phyloP scores from a whole-genome alignment of 208 protist genomes.

The Zelonia costaricensis region DNA sequence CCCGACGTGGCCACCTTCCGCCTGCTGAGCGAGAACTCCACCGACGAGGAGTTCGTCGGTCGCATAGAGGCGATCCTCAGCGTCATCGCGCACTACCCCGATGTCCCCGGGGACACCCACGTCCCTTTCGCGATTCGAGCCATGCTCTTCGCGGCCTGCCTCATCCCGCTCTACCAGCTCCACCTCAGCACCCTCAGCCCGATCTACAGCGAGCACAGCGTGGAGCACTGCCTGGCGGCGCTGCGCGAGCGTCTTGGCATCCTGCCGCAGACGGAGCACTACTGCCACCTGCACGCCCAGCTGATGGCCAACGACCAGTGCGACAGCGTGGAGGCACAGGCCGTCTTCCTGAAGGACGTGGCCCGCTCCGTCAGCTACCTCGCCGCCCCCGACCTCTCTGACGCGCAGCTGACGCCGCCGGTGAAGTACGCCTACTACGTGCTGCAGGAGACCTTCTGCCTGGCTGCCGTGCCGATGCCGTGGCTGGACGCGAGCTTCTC shows the following conservation, averaged over 20 bases:
- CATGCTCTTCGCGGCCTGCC: constrained; percentile 43
- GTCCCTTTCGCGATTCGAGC: constrained; percentile 62
- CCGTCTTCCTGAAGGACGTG: constrained; percentile 40
- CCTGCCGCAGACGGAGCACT: constrained; percentile 35
- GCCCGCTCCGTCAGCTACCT: constrained; percentile 38
- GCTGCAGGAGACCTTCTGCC: constrained; percentile 62
- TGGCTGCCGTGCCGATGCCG: constrained; percentile 56
- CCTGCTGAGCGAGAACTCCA: constrained; percentile 30
- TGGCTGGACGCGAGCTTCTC: constrained; percentile 52
- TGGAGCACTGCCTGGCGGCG: constrained; percentile 25
- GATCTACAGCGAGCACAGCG: constrained; percentile 26
- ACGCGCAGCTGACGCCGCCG: constrained; percentile 36
- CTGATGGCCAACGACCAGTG: constrained; percentile 55
- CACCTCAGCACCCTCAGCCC: constrained; percentile 23
- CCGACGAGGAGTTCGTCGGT: constrained; percentile 39
- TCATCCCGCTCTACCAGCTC: constrained; percentile 51
- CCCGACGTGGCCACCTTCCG: constrained; percentile 28
- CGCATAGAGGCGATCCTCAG: constrained; percentile 36
- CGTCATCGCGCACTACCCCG: constrained; percentile 25
- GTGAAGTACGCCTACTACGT: constrained; percentile 79
- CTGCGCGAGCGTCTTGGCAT: constrained; percentile 41
- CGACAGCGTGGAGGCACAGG: constrained; percentile 28
- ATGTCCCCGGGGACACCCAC: constrained; percentile 27
- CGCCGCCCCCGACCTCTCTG: constrained; percentile 12
- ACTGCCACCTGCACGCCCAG: constrained; percentile 70